Evolutionary conservation across 2,329 filamentous ascomycete species (phyloP).

Genomic region (Botrytis hyacinthi): DNA sequence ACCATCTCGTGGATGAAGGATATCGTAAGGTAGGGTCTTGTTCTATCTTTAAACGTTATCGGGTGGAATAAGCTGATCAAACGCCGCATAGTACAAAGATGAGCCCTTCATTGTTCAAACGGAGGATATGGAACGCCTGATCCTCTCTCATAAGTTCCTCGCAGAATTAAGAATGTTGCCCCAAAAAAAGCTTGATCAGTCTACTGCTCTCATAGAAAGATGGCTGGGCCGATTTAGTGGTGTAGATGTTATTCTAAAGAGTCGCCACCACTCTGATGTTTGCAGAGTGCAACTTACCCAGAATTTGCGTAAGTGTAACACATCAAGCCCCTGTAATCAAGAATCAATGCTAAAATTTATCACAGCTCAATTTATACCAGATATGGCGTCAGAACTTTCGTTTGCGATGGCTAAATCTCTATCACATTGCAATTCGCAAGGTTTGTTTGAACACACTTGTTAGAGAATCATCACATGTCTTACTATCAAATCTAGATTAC

Average conservation of each 20-base stretch:
- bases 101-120: conserved; percentile 1
- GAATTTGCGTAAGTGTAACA: conserved; percentile 4
- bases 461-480: not conserved
- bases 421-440: not conserved
- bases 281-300: conserved; percentile 14
- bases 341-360: not conserved
- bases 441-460: not conserved
- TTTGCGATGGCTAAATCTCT: not conserved
- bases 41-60: not conserved
- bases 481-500: not conserved
- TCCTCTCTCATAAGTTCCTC: conserved; percentile 1
- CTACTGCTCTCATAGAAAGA: conserved; percentile 12
- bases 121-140: not conserved
- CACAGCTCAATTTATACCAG: not conserved
- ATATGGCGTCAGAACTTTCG: conserved; percentile 10
- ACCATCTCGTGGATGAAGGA: conserved; percentile 1
- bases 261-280: conserved; percentile 11
- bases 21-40: not conserved
- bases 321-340: not conserved
- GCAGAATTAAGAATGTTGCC: conserved; percentile 7
- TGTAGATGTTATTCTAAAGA: conserved; percentile 6
- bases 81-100: not conserved
- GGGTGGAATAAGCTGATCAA: not conserved
- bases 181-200: conserved; percentile 10
- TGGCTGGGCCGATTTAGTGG: conserved; percentile 5